A percentile compares a stretch with the other conserved stretches of the same genome.
Conservation (phyloP, 257 asterid genomes). For the Solanum rostratum region DNA sequence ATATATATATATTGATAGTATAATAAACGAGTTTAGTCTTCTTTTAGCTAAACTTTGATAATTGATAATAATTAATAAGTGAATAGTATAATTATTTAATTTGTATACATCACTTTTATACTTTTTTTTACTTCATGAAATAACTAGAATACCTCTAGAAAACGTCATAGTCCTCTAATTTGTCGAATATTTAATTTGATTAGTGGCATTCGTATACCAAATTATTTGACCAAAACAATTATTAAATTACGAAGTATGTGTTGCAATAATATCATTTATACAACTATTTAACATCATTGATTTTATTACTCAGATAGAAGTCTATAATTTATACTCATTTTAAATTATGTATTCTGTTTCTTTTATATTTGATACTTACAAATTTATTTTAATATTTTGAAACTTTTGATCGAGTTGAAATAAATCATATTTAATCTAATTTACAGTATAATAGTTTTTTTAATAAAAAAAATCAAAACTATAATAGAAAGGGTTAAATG, state of each 20-base stretch:
- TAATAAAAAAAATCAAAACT: too few species aligned
- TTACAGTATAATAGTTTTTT: too few species aligned
- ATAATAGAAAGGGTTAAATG: too few species aligned
- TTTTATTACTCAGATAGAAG: background rate
- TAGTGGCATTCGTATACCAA: background rate
- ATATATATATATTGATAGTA: background rate
- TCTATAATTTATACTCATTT: background rate
- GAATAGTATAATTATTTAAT: background rate
- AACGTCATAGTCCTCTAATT: background rate
- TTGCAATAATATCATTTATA: background rate
- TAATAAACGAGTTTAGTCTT: too few species aligned
- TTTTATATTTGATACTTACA: background rate
- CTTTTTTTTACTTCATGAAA: background rate
- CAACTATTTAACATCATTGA: background rate
- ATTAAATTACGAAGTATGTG: background rate
- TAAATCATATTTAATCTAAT: too few species aligned
- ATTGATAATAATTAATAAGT: background rate
- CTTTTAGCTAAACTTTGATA: too few species aligned
- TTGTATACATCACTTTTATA: background rate
- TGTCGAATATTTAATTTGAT: background rate
- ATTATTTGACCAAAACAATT: background rate
- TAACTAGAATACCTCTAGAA: background rate
- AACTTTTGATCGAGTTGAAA: too few species aligned
- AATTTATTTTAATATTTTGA: too few species aligned
- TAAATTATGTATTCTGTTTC: background rate